Evolutionary conservation across 2,329 filamentous ascomycete species (phyloP), one percentile per base, ranked within the genome.

Genomic region (Epichloe typhina): DNA sequence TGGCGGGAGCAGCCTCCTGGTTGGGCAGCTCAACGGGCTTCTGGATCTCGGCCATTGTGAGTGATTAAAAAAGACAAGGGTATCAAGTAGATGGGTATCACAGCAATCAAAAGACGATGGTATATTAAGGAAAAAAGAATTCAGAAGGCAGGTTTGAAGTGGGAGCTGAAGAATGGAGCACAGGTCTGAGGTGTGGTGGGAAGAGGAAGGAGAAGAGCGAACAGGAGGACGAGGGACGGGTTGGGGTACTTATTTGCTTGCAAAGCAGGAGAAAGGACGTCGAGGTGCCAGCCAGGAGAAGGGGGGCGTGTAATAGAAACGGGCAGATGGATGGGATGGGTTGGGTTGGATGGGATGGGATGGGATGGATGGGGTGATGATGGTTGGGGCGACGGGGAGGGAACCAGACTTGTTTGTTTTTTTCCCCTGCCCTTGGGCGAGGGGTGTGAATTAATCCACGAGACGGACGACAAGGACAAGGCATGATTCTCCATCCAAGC

Each of bases 41-140:
- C 70, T 82, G 77, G 69, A 73, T 75, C 64, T 88, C 84, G 72
- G 85, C 81, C 84, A 88, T 88, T 75, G 62, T 77, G 73, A 67
- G 64, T 65, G 50, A 50, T 49, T 51, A 48, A 58, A 66, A 66
- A 66, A 66, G 11, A 47, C 13, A 64, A 64, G 63, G 65, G 62
- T 65, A 64, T 69, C 61, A 64, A 66, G 68, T 64, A 62, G 61
- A 66, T 51, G 72, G 72, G 73, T 75, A 76, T 76, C 73, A 74
- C 70, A 71, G 70, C 62, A 69, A 67, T 66, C 63, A 69, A 67
- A 67, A 67, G 65, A 63, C 61, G 60, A 62, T 56, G 62, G 64
- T 66, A 67, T 66, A 64, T 67, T 68, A 68, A 61, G 58, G 55
- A 57, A 56, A 61, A 60, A 61, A 63, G 59, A 61, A 59, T 62